Base-by-base conservation (phyloP, 2,329 filamentous ascomycete genomes). In the Pleomassaria siparia region DNA sequence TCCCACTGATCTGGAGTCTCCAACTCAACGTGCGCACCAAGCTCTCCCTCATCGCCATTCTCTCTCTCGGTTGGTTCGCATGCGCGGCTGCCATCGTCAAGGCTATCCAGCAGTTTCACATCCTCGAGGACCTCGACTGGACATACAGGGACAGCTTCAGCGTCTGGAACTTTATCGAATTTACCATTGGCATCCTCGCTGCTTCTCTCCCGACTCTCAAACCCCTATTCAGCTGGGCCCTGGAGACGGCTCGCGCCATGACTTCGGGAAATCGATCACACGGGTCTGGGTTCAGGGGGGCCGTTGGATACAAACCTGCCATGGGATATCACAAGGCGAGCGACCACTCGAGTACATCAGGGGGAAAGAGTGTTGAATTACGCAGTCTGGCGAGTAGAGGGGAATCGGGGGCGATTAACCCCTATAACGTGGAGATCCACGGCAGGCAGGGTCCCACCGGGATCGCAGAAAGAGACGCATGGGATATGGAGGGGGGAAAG, bases 141-240 rank as follows among this genome's bases (percentile, higher is more conserved):
- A 67, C 62, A 9, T 71, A 69, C 39, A 43, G 63, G 39, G 66
- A 74, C 50, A 58, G 58, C 4, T 76, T 76, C 58, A 72, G 71
- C n/a, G 63, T 77, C 10, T 77, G 74, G 74, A 72, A 73, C 51
- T 71, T 67, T 49, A 67, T 76, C 42, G 74, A 78, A 49, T 66
- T 77, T 21, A 71, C 71, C 37, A 57, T 76, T 6, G 74, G 73
- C 2, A 74, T 76, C 36, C 61, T 75, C 1, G 74, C 74, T 1
- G 72, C 72, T 4, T 75, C 68, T 0, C 56, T 76, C 0, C 74
- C 74, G 2, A 59, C 70, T 0, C 61, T 76, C 18, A 72, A 71
- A 21, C 70, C 72, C 2, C 57, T 71, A 11, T 68, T 72, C 56
- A 60, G 64, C 47, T 66, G 60, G 53, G 52, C 64, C 16, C 62